Evolutionary conservation across 2,329 filamentous ascomycete genomes (phyloP).

Genomic region (Periconia digitata): DNA sequence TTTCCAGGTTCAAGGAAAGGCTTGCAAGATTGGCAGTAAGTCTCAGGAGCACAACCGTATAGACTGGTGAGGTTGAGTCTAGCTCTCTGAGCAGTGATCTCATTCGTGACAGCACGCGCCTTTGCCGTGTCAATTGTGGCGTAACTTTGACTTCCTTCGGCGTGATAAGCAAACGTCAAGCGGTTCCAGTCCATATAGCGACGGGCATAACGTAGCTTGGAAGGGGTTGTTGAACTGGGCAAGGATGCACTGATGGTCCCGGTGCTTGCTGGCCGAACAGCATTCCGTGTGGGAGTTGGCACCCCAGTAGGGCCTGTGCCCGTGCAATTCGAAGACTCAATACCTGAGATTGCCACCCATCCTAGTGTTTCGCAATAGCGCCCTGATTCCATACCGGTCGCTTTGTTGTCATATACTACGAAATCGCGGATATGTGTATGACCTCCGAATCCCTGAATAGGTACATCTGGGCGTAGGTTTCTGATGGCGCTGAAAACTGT

Average conservation of each 20-base stretch:
- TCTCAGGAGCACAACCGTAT: slow-evolving; percentile 62
- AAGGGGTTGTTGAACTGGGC: slow-evolving; percentile 31
- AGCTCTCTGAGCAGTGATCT: slow-evolving; percentile 55
- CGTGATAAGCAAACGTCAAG: slow-evolving; percentile 65
- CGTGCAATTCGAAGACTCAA: slow-evolving; percentile 52
- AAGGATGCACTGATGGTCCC: slow-evolving; percentile 39
- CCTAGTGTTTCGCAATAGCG: slow-evolving; percentile 70
- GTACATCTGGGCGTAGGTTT: slow-evolving; percentile 56
- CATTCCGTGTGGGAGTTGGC: slow-evolving; percentile 46
- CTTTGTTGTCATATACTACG: slow-evolving; percentile 62
- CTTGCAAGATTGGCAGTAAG: slow-evolving; percentile 60
- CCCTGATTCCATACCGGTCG: slow-evolving; percentile 62
- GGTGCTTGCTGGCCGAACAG: slow-evolving; percentile 26
- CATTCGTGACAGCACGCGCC: slow-evolving; percentile 50
- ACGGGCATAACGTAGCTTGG: slow-evolving; percentile 54
- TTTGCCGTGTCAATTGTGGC: slow-evolving; percentile 52
- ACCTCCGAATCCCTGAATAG: slow-evolving; percentile 67
- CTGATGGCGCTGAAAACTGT: slow-evolving; percentile 63
- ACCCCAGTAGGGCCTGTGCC: slow-evolving; percentile 46
- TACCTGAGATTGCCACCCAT: slow-evolving; percentile 66
- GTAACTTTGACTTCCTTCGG: slow-evolving; percentile 50
- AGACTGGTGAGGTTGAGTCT: slow-evolving; percentile 58
- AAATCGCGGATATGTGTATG: slow-evolving; percentile 68
- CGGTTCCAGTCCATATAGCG: slow-evolving; percentile 71
- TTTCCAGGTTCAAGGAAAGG: slow-evolving; percentile 56